These are phyloP conservation scores for Penicillium palitans DNA, from an alignment of 2,329 filamentous ascomycete species.

Conservation along the genomic window DNA sequence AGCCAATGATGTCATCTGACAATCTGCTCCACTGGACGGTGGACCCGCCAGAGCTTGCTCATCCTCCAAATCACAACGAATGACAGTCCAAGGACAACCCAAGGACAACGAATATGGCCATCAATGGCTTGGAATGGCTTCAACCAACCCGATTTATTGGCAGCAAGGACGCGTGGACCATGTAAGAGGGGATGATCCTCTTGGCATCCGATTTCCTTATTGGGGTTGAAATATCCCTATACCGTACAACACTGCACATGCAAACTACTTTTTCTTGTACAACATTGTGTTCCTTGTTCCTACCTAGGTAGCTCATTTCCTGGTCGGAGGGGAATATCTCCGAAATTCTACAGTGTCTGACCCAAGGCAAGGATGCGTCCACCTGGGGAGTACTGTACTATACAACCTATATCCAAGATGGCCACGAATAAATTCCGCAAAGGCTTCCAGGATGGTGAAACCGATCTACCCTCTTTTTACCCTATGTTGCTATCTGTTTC, in stretches of 20 bases:
- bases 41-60: not conserved
- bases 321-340: not conserved
- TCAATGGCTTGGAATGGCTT: not conserved
- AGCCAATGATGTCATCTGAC: constrained; percentile 1
- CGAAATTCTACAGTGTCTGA: too few species aligned
- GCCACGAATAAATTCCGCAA: not conserved
- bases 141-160: not conserved
- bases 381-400: not conserved
- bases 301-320: not conserved
- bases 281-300: not conserved
- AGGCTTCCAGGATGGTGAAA: not conserved
- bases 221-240: not conserved
- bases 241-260: not conserved
- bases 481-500: not conserved
- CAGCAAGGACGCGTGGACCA: not conserved
- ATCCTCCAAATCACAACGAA: not conserved
- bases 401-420: not conserved
- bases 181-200: not conserved
- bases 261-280: not conserved
- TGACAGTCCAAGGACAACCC: too few species aligned
- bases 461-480: not conserved
- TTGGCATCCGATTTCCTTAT: not conserved
- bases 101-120: not conserved
- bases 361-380: not conserved
- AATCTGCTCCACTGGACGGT: not conserved